Conservation (phyloP, 83 land plant species). For the Picea mariana region DNA sequence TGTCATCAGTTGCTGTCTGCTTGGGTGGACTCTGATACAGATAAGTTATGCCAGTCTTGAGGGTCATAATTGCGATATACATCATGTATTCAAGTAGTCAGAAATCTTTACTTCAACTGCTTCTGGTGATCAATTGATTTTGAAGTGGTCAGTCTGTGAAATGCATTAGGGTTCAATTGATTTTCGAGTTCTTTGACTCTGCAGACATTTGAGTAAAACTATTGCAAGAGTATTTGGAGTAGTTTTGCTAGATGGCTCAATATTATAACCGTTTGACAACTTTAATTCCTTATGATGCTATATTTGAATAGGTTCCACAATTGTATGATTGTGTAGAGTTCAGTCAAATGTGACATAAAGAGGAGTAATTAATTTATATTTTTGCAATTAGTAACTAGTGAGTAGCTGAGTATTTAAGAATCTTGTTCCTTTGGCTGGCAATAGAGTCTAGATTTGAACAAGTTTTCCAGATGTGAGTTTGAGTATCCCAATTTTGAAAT, state of each 20-base stretch:
- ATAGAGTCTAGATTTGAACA: background rate
- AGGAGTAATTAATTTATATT: background rate
- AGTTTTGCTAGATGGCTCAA: no score
- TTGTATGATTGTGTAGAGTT: background rate
- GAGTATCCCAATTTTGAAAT: background rate
- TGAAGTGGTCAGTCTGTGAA: no score
- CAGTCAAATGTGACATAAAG: background rate
- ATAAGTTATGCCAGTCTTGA: no score
- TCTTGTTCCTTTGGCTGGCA: background rate
- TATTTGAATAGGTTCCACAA: background rate
- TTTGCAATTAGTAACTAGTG: background rate
- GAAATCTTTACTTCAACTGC: no score
- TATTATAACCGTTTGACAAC: no score
- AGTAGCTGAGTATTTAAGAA: background rate
- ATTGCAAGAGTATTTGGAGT: no score
- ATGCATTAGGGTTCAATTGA: constrained; percentile 4
- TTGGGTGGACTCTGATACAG: no score
- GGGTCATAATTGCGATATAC: no score
- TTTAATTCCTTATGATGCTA: no score
- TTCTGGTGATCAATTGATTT: no score
- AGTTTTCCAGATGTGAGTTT: background rate
- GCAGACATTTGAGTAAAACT: constrained; percentile 37
- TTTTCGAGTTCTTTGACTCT: constrained; percentile 48
- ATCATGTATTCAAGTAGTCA: no score
- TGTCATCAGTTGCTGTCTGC: no score